Evolutionary conservation across 2,329 filamentous ascomycete genomes (phyloP).

Genomic region (Apiospora saccharicola): DNA sequence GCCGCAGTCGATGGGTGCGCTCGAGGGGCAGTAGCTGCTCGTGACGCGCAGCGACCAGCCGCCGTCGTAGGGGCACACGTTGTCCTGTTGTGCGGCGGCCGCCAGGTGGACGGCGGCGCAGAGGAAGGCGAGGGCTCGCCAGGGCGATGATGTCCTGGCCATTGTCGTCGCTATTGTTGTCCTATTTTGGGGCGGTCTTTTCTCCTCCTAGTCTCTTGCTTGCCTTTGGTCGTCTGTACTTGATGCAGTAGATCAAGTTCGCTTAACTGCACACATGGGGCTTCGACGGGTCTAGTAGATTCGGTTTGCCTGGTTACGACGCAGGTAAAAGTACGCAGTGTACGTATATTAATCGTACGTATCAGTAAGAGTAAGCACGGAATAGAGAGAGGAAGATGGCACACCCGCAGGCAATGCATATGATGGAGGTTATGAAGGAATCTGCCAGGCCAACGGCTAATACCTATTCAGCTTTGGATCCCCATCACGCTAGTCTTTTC

Average conservation of each 20-base stretch:
- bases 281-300: no score
- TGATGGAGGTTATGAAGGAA: background rate
- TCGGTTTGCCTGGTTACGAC: no score
- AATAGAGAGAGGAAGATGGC: background rate
- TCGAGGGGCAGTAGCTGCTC: constrained; percentile 3
- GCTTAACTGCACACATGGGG: no score
- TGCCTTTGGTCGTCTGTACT: background rate
- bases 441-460: background rate
- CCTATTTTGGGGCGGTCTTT: background rate
- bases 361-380: background rate
- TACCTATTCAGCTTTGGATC: background rate
- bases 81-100: background rate
- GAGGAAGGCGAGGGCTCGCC: background rate
- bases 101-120: background rate
- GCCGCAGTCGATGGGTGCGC: constrained; percentile 7
- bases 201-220: background rate
- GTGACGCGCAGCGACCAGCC: constrained; percentile 13
- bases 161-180: no score
- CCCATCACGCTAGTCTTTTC: background rate
- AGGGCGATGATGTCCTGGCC: no score
- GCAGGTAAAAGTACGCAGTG: no score
- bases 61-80: constrained; percentile 13
- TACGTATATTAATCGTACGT: no score
- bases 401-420: background rate
- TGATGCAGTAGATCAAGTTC: no score